Evolutionary conservation across 2,329 filamentous ascomycete species (phyloP), one percentile per base, ranked within the genome.

Genomic region (Ustulina deusta): DNA sequence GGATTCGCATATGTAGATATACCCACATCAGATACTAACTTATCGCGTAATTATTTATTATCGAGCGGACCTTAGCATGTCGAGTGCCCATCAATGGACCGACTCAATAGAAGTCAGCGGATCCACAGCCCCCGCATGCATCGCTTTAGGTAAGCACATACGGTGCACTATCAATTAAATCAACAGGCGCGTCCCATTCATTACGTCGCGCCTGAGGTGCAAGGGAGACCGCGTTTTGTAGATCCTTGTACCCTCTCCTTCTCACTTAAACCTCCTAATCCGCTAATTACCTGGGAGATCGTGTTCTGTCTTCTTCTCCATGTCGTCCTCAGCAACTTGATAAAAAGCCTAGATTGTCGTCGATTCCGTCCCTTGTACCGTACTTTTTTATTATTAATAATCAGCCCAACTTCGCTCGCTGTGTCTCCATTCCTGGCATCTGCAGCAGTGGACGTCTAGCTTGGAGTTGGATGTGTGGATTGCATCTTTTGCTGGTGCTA

Each of bases 131-230:
- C n/a, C n/a, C 46, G 25, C 29, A 25, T 27, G 15, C 15, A 44
- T 40, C 38, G 38, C 38, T 13, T 15, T 40, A 40, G 17, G 17
- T 17, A 13, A 3, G 15, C n/a, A n/a, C n/a, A n/a, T n/a, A n/a
- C n/a, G n/a, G n/a, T n/a, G n/a, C 6, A 38, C 22, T 52, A 60
- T 68, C 61, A 64, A 51, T 64, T 68, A 40, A 63, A 40, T n/a
- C 0, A 36, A 44, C 44, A 57, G 36, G 44, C 65, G 65, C 65
- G 65, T 65, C 51, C 60, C 42, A 11, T 63, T 38, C 51, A 65
- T 65, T 60, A 54, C 36, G 52, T 62, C 64, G 64, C 64, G 64
- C 40, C 29, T 34, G 52, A 34, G 27, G 9, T 49, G 10, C 62
- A 34, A 9, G 29, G 36, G 13, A 13, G 38, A 55, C 54, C 62